Evolutionary conservation across 495 filamentous ascomycete species (phyloP).

Genomic region (Symbiotaphrina buchneri): DNA sequence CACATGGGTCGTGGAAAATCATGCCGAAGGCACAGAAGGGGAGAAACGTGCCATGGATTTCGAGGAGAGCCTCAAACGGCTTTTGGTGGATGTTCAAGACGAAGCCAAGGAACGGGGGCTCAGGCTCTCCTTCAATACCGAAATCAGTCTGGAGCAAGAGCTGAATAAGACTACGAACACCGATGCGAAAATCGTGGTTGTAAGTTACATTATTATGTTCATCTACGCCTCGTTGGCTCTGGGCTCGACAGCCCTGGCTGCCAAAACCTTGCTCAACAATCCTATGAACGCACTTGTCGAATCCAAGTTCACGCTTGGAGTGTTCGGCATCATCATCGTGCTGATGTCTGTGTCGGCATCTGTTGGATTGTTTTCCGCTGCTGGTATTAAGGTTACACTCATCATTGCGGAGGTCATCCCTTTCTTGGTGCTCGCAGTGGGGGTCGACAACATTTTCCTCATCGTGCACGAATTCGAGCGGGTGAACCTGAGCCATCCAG

Average conservation of each 20-base stretch:
- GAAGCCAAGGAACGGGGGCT: conserved; percentile 63
- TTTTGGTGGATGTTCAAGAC: conserved; percentile 48
- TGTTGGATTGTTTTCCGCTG: conserved; percentile 77
- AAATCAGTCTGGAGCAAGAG: conserved; percentile 82
- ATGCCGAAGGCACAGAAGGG: conserved; percentile 43
- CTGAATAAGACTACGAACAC: conserved; percentile 93
- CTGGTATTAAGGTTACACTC: conserved; percentile 75
- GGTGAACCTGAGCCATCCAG: conserved; percentile 71
- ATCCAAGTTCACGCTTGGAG: conserved; percentile 84
- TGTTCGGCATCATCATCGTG: conserved; percentile 83
- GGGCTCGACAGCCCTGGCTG: conserved; percentile 62
- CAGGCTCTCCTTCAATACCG: conserved; percentile 79
- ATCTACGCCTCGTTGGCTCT: conserved; percentile 83
- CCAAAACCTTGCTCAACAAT: conserved; percentile 51
- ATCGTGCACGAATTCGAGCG: conserved; percentile 97
- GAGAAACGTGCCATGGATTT: conserved; percentile 63
- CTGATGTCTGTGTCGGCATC: conserved; percentile 93
- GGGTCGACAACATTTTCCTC: conserved; percentile 96
- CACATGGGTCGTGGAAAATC: conserved; percentile 94
- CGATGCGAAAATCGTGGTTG: conserved; percentile 87
- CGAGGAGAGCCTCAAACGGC: conserved; percentile 52
- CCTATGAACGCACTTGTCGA: conserved; percentile 71
- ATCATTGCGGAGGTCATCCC: conserved; percentile 98
- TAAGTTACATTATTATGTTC: conserved; percentile 98
- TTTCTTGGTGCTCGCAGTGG: conserved; percentile 86